These are phyloP conservation scores for Celoporthe dispersa DNA, from an alignment of 2,329 filamentous ascomycete species.

Conservation along the genomic window DNA sequence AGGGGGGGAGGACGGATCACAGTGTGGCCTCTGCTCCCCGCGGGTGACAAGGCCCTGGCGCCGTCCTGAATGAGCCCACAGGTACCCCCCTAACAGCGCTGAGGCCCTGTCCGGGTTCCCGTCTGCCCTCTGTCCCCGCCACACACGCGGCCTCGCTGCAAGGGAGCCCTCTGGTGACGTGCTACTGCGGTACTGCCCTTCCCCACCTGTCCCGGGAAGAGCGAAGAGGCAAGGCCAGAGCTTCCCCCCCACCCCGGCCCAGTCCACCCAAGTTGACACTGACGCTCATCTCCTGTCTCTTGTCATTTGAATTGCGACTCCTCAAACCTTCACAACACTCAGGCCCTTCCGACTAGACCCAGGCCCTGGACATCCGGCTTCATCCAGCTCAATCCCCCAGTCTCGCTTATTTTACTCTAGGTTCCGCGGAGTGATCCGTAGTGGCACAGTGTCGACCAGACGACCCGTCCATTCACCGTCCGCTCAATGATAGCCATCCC, in stretches of 20 bases:
- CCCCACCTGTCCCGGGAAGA: constrained; percentile 28
- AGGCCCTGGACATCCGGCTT: constrained; percentile 16
- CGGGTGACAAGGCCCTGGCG: constrained; percentile 23
- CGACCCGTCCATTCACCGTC: background rate
- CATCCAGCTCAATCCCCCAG: constrained; percentile 5
- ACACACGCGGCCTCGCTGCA: background rate
- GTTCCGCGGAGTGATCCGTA: constrained; percentile 3
- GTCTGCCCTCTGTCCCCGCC: background rate
- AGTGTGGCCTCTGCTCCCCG: constrained; percentile 24
- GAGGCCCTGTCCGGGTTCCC: background rate
- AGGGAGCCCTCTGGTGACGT: constrained; percentile 1
- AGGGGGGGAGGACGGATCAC: constrained; percentile 9
- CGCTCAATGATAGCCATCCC: background rate
- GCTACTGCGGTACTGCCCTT: background rate
- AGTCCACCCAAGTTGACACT: constrained; percentile 18
- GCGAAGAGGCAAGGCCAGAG: constrained; percentile 28
- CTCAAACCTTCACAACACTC: constrained; percentile 7
- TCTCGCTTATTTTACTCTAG: constrained; percentile 9
- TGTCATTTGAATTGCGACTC: constrained; percentile 30
- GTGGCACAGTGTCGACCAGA: constrained; percentile 5
- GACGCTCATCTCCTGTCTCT: constrained; percentile 28
- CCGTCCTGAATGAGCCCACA: constrained; percentile 19
- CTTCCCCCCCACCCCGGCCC: constrained; percentile 17
- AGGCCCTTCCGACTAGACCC: constrained; percentile 3
- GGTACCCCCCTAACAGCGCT: constrained; percentile 9